Conservation (phyloP, 2,329 filamentous ascomycete genomes). For the Verticillium dahliae region DNA sequence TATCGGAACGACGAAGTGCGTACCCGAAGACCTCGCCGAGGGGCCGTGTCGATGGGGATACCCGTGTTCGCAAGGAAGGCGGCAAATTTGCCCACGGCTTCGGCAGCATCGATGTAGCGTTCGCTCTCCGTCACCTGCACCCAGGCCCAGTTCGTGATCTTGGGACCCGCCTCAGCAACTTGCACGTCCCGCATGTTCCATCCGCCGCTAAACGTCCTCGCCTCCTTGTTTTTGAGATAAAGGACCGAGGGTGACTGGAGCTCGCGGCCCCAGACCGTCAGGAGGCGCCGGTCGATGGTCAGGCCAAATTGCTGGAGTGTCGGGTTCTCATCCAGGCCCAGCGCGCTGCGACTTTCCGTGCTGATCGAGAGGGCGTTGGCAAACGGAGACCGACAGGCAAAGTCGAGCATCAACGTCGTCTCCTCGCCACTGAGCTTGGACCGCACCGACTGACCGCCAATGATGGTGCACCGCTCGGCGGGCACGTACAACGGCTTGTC, state of each 20-base stretch:
- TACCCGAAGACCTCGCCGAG: neutral
- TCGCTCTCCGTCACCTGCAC: slow-evolving; percentile 27
- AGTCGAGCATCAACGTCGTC: slow-evolving; percentile 62
- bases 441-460: slow-evolving; percentile 57
- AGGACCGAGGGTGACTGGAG: slow-evolving; percentile 52
- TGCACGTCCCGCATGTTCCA: slow-evolving; percentile 63
- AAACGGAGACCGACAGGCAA: slow-evolving; percentile 61
- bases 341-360: slow-evolving; percentile 44
- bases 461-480: slow-evolving; percentile 57
- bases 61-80: slow-evolving; percentile 28
- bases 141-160: slow-evolving; percentile 44
- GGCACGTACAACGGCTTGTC: slow-evolving; percentile 58
- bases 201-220: slow-evolving; percentile 41
- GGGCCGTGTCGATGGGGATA: slow-evolving; percentile 26
- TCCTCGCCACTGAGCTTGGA: slow-evolving; percentile 54
- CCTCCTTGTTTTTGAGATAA: slow-evolving; percentile 36
- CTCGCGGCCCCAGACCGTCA: slow-evolving; percentile 69
- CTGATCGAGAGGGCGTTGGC: slow-evolving; percentile 63
- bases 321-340: slow-evolving; percentile 48
- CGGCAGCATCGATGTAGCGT: neutral
- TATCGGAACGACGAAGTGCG: neutral
- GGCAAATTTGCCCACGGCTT: slow-evolving; percentile 25
- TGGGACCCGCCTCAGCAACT: slow-evolving; percentile 43
- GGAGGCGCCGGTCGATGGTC: slow-evolving; percentile 49
- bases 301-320: slow-evolving; percentile 51